Percentiles rank a stretch among this genome's conserved stretches.
Evolutionary conservation across 441 rosid species (phyloP).

Genomic region (Dalechampia spathulata): DNA sequence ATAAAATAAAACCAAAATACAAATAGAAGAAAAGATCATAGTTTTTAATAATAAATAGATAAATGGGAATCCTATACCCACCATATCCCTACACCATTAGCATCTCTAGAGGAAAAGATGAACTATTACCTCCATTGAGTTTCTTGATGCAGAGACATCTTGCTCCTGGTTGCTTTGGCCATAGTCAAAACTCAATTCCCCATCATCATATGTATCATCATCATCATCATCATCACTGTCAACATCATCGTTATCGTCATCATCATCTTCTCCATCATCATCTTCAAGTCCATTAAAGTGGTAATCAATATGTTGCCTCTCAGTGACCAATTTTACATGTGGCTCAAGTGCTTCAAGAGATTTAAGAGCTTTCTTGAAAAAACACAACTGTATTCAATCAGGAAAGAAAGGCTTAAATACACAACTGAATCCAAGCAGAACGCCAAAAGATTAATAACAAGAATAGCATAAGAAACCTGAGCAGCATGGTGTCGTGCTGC

Average conservation of each 20-base stretch:
- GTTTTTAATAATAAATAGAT: no score
- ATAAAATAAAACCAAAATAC: no score
- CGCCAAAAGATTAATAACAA: neutral
- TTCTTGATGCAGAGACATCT: slow-evolving; percentile 36
- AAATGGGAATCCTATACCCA: no score
- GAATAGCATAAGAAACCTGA: slow-evolving; percentile 42
- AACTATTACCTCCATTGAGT: slow-evolving; percentile 59
- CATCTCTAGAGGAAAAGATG: slow-evolving; percentile 6
- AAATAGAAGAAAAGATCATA: no score
- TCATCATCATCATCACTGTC: slow-evolving; percentile 46
- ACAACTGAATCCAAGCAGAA: slow-evolving; percentile 1
- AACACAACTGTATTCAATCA: slow-evolving; percentile 46
- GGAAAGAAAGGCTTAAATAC: slow-evolving; percentile 11
- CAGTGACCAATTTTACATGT: slow-evolving; percentile 54
- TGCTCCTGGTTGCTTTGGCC: slow-evolving; percentile 43
- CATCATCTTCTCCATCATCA: slow-evolving; percentile 40
- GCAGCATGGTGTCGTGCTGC: slow-evolving; percentile 97
- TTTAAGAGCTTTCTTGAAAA: slow-evolving; percentile 74
- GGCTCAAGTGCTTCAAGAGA: slow-evolving; percentile 80
- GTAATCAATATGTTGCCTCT: slow-evolving; percentile 79
- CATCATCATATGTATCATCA: slow-evolving; percentile 44
- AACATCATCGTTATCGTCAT: slow-evolving; percentile 30
- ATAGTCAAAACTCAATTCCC: slow-evolving; percentile 82
- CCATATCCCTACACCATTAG: no score
- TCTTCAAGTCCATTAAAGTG: slow-evolving; percentile 61